Evolutionary conservation across 108 stramenopile species (phyloP).

Genomic region (Skeletonema tropicum): DNA sequence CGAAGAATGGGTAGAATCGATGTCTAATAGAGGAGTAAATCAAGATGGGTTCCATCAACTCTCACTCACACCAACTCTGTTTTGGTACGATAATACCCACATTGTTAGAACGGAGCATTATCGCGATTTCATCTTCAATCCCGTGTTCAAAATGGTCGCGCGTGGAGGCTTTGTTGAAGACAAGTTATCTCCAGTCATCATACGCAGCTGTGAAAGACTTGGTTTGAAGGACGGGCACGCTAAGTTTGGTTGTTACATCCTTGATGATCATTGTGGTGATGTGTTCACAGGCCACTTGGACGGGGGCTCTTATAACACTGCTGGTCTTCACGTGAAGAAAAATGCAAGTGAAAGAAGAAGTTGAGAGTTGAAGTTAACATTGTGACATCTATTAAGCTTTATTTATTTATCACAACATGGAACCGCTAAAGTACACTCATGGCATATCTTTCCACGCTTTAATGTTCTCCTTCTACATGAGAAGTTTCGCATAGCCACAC

Average conservation of each 20-base stretch:
- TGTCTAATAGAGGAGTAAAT: conserved; percentile 4
- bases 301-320: conserved; percentile 65
- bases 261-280: conserved; percentile 85
- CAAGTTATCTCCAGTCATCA: conserved; percentile 72
- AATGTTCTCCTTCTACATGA: neutral
- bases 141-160: conserved; percentile 75
- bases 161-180: conserved; percentile 89
- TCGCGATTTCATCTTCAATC: conserved; percentile 83
- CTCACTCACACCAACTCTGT: conserved; percentile 78
- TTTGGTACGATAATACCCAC: conserved; percentile 92
- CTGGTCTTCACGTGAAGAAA: neutral
- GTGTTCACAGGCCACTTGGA: conserved; percentile 89
- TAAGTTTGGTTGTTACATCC: conserved; percentile 80
- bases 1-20: conserved; percentile 55
- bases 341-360: neutral
- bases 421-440: neutral
- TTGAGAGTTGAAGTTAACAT: neutral
- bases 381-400: neutral
- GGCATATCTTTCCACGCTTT: neutral
- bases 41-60: conserved; percentile 56
- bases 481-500: neutral
- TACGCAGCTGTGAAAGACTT: conserved; percentile 65
- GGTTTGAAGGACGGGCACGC: conserved; percentile 71
- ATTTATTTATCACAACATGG: neutral
- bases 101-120: conserved; percentile 78